Evolutionary conservation across 1,139 yeast species (phyloP), one percentile per base, ranked within the genome.

Genomic region (Geotrichum reessii): DNA sequence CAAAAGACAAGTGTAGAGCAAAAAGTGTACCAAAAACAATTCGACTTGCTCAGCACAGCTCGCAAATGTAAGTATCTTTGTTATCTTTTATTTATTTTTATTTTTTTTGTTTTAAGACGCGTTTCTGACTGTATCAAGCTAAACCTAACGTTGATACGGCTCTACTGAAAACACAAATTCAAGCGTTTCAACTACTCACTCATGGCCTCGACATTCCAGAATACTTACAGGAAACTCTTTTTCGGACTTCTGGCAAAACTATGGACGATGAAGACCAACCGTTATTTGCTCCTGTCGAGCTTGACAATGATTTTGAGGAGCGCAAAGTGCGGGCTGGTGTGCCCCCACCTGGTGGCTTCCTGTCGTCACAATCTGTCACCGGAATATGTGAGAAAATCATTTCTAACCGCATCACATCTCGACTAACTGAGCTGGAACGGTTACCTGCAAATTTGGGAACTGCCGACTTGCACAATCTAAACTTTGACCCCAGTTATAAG

Each of bases 401-500:
- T 54, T 66, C 74, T 7, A 71, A 72, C 64, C 72, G 63, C 74
- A 80, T 93, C 37, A 79, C 85, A n/a, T 81, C 81, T 60, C 81
- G 98, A 65, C 77, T 92, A 25, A 74, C 78, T 28, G 95, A 90
- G 66, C 78, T 93, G 62, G 97, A 91, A 70, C 79, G 77, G 57
- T 70, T 89, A 44, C 95, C 96, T 1, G 82, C 87, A 7, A 89
- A 87, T 66, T 68, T 90, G 53, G 95, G 93, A 28, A 80, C 91
- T 1, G 80, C 83, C 64, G 76, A 83, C 53, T 66, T 69, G 22
- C 73, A 72, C 24, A 77, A 75, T 31, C 63, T 75, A 12, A 71
- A 71, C 17, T 68, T 74, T 57, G 64, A 65, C 47, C 76, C 80
- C 22, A 76, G 78, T 19, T 81, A 78, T 61, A 80, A 75, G 56